A percentile compares a stretch with the other conserved stretches of the same genome.
Conservation (phyloP, 768 basidiomycete species). For the Lepiota venenata region DNA sequence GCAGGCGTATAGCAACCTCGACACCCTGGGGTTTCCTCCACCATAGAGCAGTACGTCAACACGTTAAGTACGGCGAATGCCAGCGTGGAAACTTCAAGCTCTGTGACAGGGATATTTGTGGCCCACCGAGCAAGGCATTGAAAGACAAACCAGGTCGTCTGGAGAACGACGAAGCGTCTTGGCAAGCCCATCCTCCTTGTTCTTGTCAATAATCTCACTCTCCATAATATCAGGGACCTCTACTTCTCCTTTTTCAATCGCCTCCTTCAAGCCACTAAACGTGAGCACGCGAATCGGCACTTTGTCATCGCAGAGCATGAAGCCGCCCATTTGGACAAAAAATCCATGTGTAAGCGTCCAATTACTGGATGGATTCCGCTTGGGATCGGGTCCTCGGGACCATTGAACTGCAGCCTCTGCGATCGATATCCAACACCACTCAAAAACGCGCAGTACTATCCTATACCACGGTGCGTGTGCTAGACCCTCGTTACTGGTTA, state of each 20-base stretch:
- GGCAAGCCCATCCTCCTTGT: slow-evolving; percentile 20
- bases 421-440: background rate
- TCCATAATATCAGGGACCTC: slow-evolving; percentile 10
- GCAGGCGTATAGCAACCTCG: too few species aligned
- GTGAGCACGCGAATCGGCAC: background rate
- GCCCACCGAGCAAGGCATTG: slow-evolving; percentile 3
- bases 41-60: slow-evolving; percentile 1
- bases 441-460: background rate
- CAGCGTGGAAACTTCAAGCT: slow-evolving; percentile 2
- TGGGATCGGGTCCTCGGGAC: too few species aligned
- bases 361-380: too few species aligned
- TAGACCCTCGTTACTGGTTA: too few species aligned
- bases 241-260: background rate
- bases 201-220: slow-evolving; percentile 19
- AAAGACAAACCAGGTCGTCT: slow-evolving; percentile 19
- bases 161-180: slow-evolving; percentile 20
- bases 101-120: background rate
- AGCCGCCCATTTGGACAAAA: slow-evolving; percentile 10
- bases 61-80: slow-evolving; percentile 1
- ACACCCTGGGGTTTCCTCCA: background rate
- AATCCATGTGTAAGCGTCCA: slow-evolving; percentile 15
- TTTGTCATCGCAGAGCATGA: slow-evolving; percentile 7
- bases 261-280: background rate
- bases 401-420: background rate
- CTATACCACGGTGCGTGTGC: background rate